Evolutionary conservation across 2,329 filamentous ascomycete species (phyloP), one percentile per base, ranked within the genome.

Genomic region (Ophiostoma ulmi): DNA sequence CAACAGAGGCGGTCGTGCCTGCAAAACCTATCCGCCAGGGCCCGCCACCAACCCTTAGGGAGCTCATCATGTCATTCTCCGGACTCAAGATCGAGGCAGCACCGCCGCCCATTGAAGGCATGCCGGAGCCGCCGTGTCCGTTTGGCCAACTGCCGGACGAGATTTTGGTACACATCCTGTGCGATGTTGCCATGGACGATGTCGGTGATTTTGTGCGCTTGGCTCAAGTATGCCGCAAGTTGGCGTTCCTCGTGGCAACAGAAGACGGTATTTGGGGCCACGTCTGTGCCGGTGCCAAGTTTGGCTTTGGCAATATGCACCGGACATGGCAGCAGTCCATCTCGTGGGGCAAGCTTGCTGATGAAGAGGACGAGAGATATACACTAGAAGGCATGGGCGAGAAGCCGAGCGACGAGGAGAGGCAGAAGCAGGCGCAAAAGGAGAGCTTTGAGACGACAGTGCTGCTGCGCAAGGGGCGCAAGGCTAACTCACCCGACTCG

Each of bases 191-290:
- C 0, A 78, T 91, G 64, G 77, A 83, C 39, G 95, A 99, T 74
- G 85, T 97, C 0, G 90, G 90, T 3, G 87, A 91, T 55, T 94
- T 96, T 75, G 86, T 86, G 26, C 90, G 92, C 35, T 83, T 94
- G 20, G 86, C 92, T 0, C 87, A 90, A 73, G 94, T 97, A 2
- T 98, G 94, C 82, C 96, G 93, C 78, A 88, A 90, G 17, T 82
- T 98, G 63, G 93, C 94, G 31, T 97, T 91, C 78, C 86, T 98
- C 26, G 90, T 97, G 68, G 84, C 88, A 39, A 91, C 91, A 6
- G 94, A 98, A 78, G 90, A 97, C 75, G 86, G 86, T 63, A 91
- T 97, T 75, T 99, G 95, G 94, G 92, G 90, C 72, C 86, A 88
- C 22, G 80, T 97, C 5, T 91, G 90, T 65, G 80, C 91, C 1